Evolutionary conservation across 2,329 filamentous ascomycete species (phyloP).

Genomic region (Cordyceps tenuipes): DNA sequence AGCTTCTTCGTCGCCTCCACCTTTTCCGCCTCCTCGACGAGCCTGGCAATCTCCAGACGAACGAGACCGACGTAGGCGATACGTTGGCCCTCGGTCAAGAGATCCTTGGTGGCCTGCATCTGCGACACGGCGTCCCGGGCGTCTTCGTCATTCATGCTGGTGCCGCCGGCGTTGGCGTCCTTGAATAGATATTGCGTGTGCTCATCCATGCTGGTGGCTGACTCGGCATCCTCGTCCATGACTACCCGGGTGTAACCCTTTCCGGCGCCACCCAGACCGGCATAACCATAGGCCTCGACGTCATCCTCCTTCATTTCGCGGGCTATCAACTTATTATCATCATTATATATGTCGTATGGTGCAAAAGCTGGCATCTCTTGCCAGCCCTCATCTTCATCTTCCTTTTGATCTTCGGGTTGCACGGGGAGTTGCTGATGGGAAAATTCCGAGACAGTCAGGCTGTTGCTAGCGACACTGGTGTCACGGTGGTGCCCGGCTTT

Average conservation of each 20-base stretch:
- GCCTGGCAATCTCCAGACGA: slow-evolving; percentile 68
- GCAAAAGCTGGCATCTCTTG: slow-evolving; percentile 92
- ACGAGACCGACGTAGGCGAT: slow-evolving; percentile 93
- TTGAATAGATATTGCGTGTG: slow-evolving; percentile 96
- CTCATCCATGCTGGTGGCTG: slow-evolving; percentile 92
- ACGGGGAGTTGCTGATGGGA: slow-evolving; percentile 75
- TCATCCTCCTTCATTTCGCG: slow-evolving; percentile 67
- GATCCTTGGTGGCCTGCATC: slow-evolving; percentile 90
- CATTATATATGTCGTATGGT: slow-evolving; percentile 90
- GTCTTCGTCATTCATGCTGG: slow-evolving; percentile 65
- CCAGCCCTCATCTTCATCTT: slow-evolving; percentile 64
- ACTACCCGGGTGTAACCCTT: slow-evolving; percentile 95
- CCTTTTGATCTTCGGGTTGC: slow-evolving; percentile 44
- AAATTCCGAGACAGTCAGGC: slow-evolving; percentile 61
- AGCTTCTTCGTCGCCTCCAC: slow-evolving; percentile 55
- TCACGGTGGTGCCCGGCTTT: slow-evolving; percentile 27
- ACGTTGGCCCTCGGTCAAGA: slow-evolving; percentile 89
- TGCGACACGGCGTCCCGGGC: slow-evolving; percentile 79
- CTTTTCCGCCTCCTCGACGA: slow-evolving; percentile 60
- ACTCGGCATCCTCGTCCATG: slow-evolving; percentile 88
- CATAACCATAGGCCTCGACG: slow-evolving; percentile 59
- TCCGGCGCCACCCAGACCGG: slow-evolving; percentile 74
- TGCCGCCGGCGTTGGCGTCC: slow-evolving; percentile 52
- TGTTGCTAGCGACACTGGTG: slow-evolving; percentile 30
- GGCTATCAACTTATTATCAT: slow-evolving; percentile 80